Conservation (phyloP, 225 moss, liverwort and hornwort species). For the Bryum argenteum region DNA sequence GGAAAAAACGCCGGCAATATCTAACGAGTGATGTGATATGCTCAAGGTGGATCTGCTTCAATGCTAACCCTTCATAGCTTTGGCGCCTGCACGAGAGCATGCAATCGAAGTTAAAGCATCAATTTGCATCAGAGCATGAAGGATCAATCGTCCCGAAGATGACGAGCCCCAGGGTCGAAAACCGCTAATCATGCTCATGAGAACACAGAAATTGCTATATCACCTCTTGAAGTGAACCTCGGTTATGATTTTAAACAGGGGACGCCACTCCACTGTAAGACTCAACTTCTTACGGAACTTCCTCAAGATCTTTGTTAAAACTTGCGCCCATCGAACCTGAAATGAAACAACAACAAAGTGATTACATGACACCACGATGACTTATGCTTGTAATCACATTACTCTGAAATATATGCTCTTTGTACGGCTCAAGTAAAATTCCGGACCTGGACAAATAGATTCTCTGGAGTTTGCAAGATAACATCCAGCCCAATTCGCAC, state of each 20-base stretch:
- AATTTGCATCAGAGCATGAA: constrained; percentile 15
- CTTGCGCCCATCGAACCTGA: constrained; percentile 94
- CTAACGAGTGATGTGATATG: constrained; percentile 74
- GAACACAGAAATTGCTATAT: constrained; percentile 9
- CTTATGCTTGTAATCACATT: constrained; percentile 17
- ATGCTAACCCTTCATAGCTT: constrained; percentile 89
- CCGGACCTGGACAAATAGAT: constrained; percentile 85
- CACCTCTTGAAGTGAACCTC: constrained; percentile 96
- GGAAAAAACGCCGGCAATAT: constrained; percentile 82
- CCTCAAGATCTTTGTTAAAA: constrained; percentile 71
- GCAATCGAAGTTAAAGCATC: constrained; percentile 15
- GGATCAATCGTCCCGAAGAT: constrained; percentile 20
- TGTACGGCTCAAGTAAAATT: constrained; percentile 26
- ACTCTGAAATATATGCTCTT: constrained; percentile 14
- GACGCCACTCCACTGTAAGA: constrained; percentile 81
- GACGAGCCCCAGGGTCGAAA: constrained; percentile 9
- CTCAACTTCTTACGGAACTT: constrained; percentile 73
- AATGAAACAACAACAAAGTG: constrained; percentile 10
- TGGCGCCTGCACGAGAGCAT: constrained; percentile 64
- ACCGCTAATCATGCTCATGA: neutral
- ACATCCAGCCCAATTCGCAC: constrained; percentile 79
- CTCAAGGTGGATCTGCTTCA: constrained; percentile 94
- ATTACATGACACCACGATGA: constrained; percentile 17
- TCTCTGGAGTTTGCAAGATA: constrained; percentile 67
- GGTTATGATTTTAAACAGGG: constrained; percentile 67